These are phyloP conservation scores for Stygiomarasmius scandens DNA, from an alignment of 1,284 basidiomycete species.

Conservation along the genomic window DNA sequence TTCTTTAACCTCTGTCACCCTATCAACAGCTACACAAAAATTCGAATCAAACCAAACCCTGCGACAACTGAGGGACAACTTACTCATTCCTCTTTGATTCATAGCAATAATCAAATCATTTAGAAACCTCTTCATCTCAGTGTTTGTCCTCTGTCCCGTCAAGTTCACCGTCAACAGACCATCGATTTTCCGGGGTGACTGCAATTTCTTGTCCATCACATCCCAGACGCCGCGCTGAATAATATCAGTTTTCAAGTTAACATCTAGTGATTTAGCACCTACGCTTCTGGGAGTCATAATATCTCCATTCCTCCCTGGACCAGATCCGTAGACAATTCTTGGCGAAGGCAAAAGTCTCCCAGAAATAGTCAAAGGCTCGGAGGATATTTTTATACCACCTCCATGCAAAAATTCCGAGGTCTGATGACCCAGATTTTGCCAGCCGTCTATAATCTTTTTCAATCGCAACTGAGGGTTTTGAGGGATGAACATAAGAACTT, in stretches of 20 bases:
- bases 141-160: conserved; percentile 17
- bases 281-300: too few species aligned
- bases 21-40: not conserved
- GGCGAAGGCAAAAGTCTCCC: conserved; percentile 34
- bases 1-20: too few species aligned
- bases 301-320: too few species aligned
- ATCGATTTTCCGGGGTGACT: conserved; percentile 26
- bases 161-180: conserved; percentile 37
- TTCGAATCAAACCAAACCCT: not conserved
- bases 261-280: not conserved
- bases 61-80: too few species aligned
- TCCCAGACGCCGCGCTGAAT: conserved; percentile 37
- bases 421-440: conserved; percentile 32
- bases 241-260: not conserved
- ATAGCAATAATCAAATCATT: conserved; percentile 27
- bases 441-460: conserved; percentile 26
- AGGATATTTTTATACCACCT: conserved; percentile 32
- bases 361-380: conserved; percentile 26
- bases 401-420: conserved; percentile 34
- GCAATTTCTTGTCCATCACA: conserved; percentile 35
- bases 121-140: conserved; percentile 24
- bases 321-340: conserved; percentile 29
- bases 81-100: conserved; percentile 21
- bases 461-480: conserved; percentile 26
- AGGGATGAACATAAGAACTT: conserved; percentile 32